These are phyloP conservation scores for Cryptosporidium sp. DNA, from an alignment of 169 alveolate genomes.

Conservation along the genomic window DNA sequence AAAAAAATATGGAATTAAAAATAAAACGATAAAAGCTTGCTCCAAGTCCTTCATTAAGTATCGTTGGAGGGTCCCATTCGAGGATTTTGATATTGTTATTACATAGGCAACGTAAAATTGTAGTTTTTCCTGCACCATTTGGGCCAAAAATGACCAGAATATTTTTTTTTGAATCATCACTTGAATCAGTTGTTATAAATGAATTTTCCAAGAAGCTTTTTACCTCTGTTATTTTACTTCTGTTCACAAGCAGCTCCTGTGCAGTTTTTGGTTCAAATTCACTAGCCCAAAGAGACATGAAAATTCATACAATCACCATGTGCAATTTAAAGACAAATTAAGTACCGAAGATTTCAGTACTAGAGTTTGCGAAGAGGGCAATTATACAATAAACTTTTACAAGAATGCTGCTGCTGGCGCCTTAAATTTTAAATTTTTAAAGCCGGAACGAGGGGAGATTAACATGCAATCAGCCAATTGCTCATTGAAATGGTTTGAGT, in stretches of 20 bases:
- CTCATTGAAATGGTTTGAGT: no score
- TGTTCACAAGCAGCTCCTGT: conserved; percentile 41
- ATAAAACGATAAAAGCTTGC: conserved; percentile 64
- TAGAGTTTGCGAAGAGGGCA: neutral
- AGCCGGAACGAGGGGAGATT: neutral
- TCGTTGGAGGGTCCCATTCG: conserved; percentile 62
- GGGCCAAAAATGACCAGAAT: conserved; percentile 41
- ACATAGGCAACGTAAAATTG: conserved; percentile 42
- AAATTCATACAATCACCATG: neutral
- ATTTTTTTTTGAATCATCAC: neutral
- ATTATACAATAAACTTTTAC: neutral
- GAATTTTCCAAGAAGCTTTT: conserved; percentile 2
- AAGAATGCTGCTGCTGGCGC: neutral
- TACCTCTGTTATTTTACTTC: conserved; percentile 22
- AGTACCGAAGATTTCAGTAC: neutral
- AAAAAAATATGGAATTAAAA: conserved; percentile 24
- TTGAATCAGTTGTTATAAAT: neutral
- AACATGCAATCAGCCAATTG: neutral
- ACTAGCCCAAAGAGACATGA: conserved; percentile 48
- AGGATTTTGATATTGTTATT: conserved; percentile 24
- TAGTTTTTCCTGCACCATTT: conserved; percentile 56
- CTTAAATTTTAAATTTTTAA: no score
- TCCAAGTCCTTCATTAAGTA: conserved; percentile 55
- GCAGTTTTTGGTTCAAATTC: conserved; percentile 61
- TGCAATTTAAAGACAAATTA: neutral